phyloP scores from a whole-genome alignment of 129 eudicot genomes.

The Smallanthus sonchifolius region DNA sequence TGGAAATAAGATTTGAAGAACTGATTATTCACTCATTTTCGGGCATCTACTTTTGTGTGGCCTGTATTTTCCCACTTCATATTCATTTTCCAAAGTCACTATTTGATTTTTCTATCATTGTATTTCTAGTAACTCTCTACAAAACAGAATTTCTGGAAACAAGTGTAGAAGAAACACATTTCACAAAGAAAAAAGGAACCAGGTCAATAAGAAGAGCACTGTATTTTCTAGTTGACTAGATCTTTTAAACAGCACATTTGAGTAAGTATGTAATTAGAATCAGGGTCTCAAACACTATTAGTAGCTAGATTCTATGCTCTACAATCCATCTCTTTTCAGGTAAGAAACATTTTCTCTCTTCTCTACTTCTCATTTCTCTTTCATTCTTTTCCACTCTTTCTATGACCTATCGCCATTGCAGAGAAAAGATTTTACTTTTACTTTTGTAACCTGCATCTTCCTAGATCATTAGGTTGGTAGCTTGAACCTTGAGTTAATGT shows the following conservation, averaged over 20 bases:
- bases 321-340: not conserved
- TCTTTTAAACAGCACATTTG: not conserved
- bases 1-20: not conserved
- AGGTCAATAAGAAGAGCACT: not conserved
- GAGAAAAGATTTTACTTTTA: not conserved
- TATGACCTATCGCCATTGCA: not conserved
- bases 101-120: conserved; percentile 4
- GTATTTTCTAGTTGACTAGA: not conserved
- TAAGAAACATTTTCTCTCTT: not conserved
- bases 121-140: not conserved
- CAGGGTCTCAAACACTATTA: not conserved
- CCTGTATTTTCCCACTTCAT: conserved; percentile 4
- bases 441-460: not conserved
- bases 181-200: not conserved
- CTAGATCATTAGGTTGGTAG: not conserved
- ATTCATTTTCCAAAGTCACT: conserved; percentile 8
- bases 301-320: not conserved
- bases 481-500: not conserved
- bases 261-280: not conserved
- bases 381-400: not conserved
- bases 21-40: not conserved
- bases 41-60: not conserved
- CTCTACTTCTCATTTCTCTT: not conserved
- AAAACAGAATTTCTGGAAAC: too few species aligned
- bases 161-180: not conserved